These are phyloP conservation scores for Hepatocystis sp. DNA, from an alignment of 169 alveolate species.

Conservation along the genomic window DNA sequence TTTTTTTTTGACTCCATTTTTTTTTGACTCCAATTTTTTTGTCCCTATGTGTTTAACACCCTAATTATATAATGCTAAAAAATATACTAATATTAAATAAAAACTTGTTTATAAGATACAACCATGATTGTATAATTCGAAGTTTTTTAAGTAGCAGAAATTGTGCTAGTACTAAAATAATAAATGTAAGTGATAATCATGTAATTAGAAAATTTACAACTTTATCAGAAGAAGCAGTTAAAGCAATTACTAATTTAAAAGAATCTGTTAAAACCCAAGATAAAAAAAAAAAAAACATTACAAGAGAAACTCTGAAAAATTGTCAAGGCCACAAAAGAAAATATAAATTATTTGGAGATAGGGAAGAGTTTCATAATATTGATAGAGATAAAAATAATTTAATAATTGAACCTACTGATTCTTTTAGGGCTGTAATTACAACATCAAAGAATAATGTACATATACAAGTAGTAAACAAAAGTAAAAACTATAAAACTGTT, in stretches of 20 bases:
- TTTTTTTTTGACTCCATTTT: too few relatives aligned
- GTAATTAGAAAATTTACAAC: conserved; percentile 38
- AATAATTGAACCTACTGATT: conserved; percentile 90
- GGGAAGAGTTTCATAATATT: conserved; percentile 89
- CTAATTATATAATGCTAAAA: background rate
- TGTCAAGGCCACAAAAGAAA: conserved; percentile 75
- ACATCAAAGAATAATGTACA: conserved; percentile 91
- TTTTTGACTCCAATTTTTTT: too few relatives aligned
- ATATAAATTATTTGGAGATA: conserved; percentile 66
- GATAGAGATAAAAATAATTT: conserved; percentile 88
- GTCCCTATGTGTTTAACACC: too few relatives aligned
- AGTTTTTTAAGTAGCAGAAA: too few relatives aligned
- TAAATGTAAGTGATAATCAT: too few relatives aligned
- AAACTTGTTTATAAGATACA: background rate
- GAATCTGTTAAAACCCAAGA: conserved; percentile 66
- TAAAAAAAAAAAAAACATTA: conserved; percentile 70
- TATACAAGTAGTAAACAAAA: conserved; percentile 86
- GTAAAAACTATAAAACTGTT: conserved; percentile 85
- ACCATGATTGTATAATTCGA: too few relatives aligned
- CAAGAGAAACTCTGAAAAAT: conserved; percentile 75
- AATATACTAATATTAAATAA: background rate
- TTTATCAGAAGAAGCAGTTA: conserved; percentile 68
- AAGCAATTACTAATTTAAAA: conserved; percentile 74
- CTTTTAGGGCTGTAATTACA: conserved; percentile 85
- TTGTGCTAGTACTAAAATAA: too few relatives aligned